Conservation (phyloP, 1,139 yeast genomes). For the Tardiomyces digboiensis region DNA sequence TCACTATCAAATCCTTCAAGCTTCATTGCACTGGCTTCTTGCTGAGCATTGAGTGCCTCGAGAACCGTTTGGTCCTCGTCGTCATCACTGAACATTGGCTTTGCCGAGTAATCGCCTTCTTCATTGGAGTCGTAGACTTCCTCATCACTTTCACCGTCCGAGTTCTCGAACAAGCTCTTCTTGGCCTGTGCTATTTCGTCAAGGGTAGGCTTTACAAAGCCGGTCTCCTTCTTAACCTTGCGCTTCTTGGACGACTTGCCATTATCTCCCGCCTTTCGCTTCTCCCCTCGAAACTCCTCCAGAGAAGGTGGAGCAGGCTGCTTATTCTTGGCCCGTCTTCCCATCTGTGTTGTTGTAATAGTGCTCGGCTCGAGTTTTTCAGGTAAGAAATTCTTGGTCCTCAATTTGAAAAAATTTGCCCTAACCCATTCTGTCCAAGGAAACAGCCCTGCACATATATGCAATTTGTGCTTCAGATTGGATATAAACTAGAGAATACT, state of each 20-base stretch:
- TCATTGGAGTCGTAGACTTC: slow-evolving; percentile 45
- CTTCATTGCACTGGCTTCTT: slow-evolving; percentile 63
- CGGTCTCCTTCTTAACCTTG: slow-evolving; percentile 12
- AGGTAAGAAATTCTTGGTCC: background rate
- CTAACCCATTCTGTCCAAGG: too few species aligned
- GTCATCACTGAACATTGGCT: slow-evolving; percentile 79
- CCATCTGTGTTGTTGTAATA: slow-evolving; percentile 51
- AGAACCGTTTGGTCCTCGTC: slow-evolving; percentile 70
- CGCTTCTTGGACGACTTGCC: slow-evolving; percentile 18
- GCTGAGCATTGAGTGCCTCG: slow-evolving; percentile 55
- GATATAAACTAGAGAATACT: too few species aligned
- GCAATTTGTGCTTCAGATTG: too few species aligned
- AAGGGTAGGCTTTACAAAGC: slow-evolving; percentile 24
- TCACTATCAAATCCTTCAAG: slow-evolving; percentile 44
- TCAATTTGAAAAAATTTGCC: background rate
- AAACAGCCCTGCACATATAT: too few species aligned
- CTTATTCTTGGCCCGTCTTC: slow-evolving; percentile 85
- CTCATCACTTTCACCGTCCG: slow-evolving; percentile 44
- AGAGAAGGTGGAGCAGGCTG: slow-evolving; percentile 84
- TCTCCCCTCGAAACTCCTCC: slow-evolving; percentile 68
- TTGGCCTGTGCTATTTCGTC: slow-evolving; percentile 65
- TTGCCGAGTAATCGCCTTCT: slow-evolving; percentile 39
- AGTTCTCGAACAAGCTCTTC: slow-evolving; percentile 70
- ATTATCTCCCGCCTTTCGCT: slow-evolving; percentile 26
- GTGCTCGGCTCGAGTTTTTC: too few species aligned